phyloP scores from a whole-genome alignment of 148 eudicot genomes.

The Heliosperma pusillum region DNA sequence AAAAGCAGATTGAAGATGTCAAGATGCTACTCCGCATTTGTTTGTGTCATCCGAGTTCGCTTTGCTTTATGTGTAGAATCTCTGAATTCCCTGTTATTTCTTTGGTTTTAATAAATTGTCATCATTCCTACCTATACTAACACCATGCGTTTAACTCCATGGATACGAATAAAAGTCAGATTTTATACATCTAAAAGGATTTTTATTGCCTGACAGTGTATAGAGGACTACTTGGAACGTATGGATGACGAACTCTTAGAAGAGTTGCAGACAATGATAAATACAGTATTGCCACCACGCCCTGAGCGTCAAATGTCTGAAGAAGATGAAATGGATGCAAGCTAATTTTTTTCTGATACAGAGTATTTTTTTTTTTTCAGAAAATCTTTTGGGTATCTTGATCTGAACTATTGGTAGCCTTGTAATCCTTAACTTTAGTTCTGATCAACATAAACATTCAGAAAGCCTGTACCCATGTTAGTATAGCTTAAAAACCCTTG shows the following conservation, averaged over 20 bases:
- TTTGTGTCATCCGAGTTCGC: too few relatives aligned
- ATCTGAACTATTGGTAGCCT: too few relatives aligned
- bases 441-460: too few relatives aligned
- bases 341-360: slow-evolving; percentile 18
- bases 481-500: too few relatives aligned
- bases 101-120: not conserved
- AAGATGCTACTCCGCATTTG: too few relatives aligned
- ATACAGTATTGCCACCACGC: slow-evolving; percentile 48
- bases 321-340: slow-evolving; percentile 16
- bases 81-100: not conserved
- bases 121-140: too few relatives aligned
- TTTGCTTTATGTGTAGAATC: too few relatives aligned
- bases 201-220: slow-evolving; percentile 31
- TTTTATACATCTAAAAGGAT: not conserved
- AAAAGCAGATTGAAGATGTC: too few relatives aligned
- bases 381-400: not conserved
- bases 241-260: slow-evolving; percentile 29
- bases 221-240: slow-evolving; percentile 46
- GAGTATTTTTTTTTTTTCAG: slow-evolving; percentile 67
- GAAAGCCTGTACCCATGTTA: too few relatives aligned
- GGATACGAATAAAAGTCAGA: too few relatives aligned
- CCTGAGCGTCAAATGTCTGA: slow-evolving; percentile 29
- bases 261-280: slow-evolving; percentile 41
- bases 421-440: too few relatives aligned
- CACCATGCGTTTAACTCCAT: too few relatives aligned